A percentile compares a stretch with the other conserved stretches of the same genome.
Evolutionary conservation across 2,329 filamentous ascomycete genomes (phyloP).

Genomic region (Neofusicoccum parvum): DNA sequence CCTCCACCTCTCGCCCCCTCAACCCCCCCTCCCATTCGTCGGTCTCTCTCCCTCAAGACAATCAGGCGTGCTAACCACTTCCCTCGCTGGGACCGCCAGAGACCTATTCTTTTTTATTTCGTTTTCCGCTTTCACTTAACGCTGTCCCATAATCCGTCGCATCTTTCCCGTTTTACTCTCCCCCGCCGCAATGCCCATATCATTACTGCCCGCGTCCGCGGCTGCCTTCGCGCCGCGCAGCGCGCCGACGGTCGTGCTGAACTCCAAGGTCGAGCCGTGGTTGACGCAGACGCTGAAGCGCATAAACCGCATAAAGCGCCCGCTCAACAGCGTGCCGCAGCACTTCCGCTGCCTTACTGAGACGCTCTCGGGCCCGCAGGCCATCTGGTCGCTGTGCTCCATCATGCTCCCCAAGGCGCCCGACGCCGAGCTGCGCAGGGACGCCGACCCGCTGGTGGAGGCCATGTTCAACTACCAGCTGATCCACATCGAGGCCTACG

Average conservation of each 20-base stretch:
- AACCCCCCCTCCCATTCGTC: slow-evolving; percentile 46
- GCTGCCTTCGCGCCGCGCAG: slow-evolving; percentile 94
- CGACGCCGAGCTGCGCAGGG: slow-evolving; percentile 79
- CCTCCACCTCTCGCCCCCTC: slow-evolving; percentile 47
- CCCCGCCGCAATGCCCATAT: slow-evolving; percentile 73
- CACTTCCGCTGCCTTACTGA: slow-evolving; percentile 95
- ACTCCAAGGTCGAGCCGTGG: slow-evolving; percentile 92
- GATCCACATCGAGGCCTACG: slow-evolving; percentile 92
- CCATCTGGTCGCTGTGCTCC: slow-evolving; percentile 92
- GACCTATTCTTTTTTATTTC: slow-evolving; percentile 37
- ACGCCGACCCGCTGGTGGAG: slow-evolving; percentile 80
- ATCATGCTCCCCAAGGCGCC: slow-evolving; percentile 91
- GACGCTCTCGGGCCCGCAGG: slow-evolving; percentile 83
- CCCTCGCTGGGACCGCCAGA: slow-evolving; percentile 36
- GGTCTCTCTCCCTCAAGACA: slow-evolving; percentile 38
- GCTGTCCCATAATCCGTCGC: slow-evolving; percentile 34
- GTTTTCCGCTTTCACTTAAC: slow-evolving; percentile 37
- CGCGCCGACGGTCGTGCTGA: slow-evolving; percentile 91
- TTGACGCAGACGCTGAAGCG: slow-evolving; percentile 95
- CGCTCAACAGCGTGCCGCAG: slow-evolving; percentile 93
- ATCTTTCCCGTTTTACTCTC: slow-evolving; percentile 32
- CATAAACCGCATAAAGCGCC: slow-evolving; percentile 94
- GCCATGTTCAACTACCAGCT: slow-evolving; percentile 91
- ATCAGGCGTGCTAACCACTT: slow-evolving; percentile 41
- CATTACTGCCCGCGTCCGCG: slow-evolving; percentile 91